Evolutionary conservation across 2,329 filamentous ascomycete genomes (phyloP).

Genomic region (Phialemonium atrogriseum): DNA sequence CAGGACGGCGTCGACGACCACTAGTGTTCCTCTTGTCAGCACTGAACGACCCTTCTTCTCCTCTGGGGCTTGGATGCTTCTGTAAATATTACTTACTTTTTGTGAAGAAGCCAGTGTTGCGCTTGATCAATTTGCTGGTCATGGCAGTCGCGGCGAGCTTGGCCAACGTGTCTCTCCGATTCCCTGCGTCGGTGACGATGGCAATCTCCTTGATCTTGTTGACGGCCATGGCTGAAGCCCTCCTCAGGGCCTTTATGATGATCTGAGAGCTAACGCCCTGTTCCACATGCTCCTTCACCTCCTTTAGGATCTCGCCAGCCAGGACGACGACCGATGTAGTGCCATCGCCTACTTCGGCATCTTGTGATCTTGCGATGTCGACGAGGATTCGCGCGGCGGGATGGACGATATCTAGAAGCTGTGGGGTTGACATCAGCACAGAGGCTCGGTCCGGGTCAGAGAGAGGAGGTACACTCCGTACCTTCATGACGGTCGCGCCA

Average conservation of each 20-base stretch:
- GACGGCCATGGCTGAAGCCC: constrained; percentile 81
- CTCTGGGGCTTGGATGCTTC: background rate
- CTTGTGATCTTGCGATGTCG: constrained; percentile 97
- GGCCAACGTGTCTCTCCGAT: constrained; percentile 76
- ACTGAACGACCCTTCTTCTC: background rate
- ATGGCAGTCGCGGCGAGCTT: constrained; percentile 94
- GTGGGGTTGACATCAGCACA: constrained; percentile 8
- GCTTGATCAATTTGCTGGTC: constrained; percentile 99
- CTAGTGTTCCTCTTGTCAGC: constrained; percentile 39
- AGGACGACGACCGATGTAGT: constrained; percentile 96
- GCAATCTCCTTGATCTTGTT: constrained; percentile 99
- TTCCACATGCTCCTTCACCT: constrained; percentile 92
- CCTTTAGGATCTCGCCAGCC: constrained; percentile 95
- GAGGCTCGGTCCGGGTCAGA: no score
- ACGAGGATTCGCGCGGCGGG: constrained; percentile 94
- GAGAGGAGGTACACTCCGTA: constrained; percentile 25
- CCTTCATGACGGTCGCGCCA: constrained; percentile 98
- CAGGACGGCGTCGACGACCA: constrained; percentile 96
- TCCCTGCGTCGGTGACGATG: constrained; percentile 72
- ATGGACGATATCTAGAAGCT: constrained; percentile 97
- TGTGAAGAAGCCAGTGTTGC: constrained; percentile 94
- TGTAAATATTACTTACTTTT: constrained; percentile 58
- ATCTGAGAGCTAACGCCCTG: constrained; percentile 95
- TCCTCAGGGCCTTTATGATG: constrained; percentile 92
- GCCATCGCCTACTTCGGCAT: constrained; percentile 96